Conservation (phyloP, 1,284 basidiomycete genomes). For the Ustilago nuda region DNA sequence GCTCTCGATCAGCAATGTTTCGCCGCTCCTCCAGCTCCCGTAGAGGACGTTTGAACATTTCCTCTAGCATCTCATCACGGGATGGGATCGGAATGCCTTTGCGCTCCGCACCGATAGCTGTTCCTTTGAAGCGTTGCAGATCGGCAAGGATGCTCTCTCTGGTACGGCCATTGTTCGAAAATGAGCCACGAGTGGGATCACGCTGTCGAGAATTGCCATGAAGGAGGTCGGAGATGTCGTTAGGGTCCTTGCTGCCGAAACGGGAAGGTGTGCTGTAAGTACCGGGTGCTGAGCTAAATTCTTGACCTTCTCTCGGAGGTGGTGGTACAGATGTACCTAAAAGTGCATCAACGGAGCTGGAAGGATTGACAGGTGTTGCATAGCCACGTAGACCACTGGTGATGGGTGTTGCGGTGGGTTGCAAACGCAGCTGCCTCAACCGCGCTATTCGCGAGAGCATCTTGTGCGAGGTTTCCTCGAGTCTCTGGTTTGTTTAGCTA, state of each 20-base stretch:
- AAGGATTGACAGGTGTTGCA: slow-evolving; percentile 59
- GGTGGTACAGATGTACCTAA: slow-evolving; percentile 57
- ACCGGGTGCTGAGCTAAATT: slow-evolving; percentile 18
- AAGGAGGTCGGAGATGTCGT: slow-evolving; percentile 55
- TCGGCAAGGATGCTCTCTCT: slow-evolving; percentile 24
- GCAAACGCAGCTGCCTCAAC: slow-evolving; percentile 23
- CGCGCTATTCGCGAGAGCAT: slow-evolving; percentile 39
- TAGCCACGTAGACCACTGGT: slow-evolving; percentile 10
- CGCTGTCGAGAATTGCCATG: slow-evolving; percentile 22
- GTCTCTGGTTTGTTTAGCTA: too few relatives aligned
- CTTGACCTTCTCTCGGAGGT: slow-evolving; percentile 39
- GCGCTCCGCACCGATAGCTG: slow-evolving; percentile 44
- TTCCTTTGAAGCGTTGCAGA: slow-evolving; percentile 45
- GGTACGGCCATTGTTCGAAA: slow-evolving; percentile 5
- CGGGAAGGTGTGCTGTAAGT: slow-evolving; percentile 25
- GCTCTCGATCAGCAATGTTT: slow-evolving; percentile 47
- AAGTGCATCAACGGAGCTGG: slow-evolving; percentile 59
- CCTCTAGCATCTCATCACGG: slow-evolving; percentile 51
- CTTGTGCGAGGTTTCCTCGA: background rate
- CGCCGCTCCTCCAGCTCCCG: slow-evolving; percentile 40
- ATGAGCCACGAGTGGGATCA: slow-evolving; percentile 14
- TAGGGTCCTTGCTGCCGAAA: slow-evolving; percentile 47
- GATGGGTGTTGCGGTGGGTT: slow-evolving; percentile 2
- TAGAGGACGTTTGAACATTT: slow-evolving; percentile 50
- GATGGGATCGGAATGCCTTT: slow-evolving; percentile 49